Evolutionary conservation across 2,329 filamentous ascomycete species (phyloP).

Genomic region (Leptographium galeiforme): DNA sequence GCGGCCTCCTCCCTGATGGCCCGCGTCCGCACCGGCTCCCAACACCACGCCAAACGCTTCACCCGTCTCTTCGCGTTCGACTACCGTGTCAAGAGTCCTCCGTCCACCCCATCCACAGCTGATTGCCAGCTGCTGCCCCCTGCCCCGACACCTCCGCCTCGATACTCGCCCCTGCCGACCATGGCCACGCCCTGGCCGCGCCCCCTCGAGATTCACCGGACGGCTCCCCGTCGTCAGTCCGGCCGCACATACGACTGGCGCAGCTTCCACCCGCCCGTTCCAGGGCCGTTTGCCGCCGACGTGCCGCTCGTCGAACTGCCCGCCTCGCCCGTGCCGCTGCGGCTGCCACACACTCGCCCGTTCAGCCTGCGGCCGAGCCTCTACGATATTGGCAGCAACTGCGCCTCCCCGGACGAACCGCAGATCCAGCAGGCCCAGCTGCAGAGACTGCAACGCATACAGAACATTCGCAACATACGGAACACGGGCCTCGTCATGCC

Average conservation of each 20-base stretch:
- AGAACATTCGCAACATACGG: background rate
- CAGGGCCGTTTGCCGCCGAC: background rate
- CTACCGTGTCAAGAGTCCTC: conserved; percentile 1
- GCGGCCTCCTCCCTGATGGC: background rate
- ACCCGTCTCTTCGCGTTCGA: background rate
- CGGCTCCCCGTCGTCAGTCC: background rate
- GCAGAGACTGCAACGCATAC: background rate
- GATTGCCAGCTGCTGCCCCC: background rate
- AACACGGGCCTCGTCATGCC: background rate
- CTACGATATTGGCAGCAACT: background rate
- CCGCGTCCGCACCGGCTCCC: background rate
- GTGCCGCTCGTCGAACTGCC: conserved; percentile 8
- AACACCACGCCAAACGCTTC: background rate
- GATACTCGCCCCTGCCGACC: background rate
- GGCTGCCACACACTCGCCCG: background rate
- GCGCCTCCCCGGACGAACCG: background rate
- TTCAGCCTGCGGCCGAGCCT: too few species aligned
- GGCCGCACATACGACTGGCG: background rate
- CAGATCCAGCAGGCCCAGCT: conserved; percentile 4
- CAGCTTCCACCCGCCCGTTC: background rate
- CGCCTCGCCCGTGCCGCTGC: conserved; percentile 5
- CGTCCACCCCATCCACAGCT: background rate
- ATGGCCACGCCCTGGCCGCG: background rate
- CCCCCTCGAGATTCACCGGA: background rate
- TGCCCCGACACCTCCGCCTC: background rate